These are phyloP conservation scores for Fusarium mexicanum DNA, from an alignment of 2,329 filamentous ascomycete genomes.

Conservation along the genomic window DNA sequence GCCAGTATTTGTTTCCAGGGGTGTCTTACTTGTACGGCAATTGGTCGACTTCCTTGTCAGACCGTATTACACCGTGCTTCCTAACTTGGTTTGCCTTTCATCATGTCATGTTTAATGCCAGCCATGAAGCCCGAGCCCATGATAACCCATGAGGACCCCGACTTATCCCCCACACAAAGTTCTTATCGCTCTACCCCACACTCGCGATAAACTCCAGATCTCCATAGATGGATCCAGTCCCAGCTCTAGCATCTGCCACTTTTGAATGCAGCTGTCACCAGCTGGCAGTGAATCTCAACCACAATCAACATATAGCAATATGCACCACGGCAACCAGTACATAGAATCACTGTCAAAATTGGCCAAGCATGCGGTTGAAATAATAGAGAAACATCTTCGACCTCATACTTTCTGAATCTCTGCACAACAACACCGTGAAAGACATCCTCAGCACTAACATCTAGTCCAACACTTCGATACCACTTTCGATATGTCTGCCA, in stretches of 20 bases:
- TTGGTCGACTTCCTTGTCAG: neutral
- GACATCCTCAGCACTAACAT: neutral
- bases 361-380: neutral
- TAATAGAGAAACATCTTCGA: neutral
- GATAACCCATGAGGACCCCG: constrained; percentile 5
- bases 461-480: neutral
- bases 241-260: neutral
- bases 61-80: neutral
- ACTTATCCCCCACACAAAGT: constrained; percentile 27
- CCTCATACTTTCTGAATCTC: neutral
- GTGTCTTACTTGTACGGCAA: neutral
- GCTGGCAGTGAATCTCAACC: constrained; percentile 15
- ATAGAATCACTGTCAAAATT: neutral
- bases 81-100: neutral
- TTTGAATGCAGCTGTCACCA: constrained; percentile 4
- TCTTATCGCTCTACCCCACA: constrained; percentile 39
- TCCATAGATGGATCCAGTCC: constrained; percentile 12
- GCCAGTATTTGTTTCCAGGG: constrained; percentile 5
- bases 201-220: constrained; percentile 28
- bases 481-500: constrained; percentile 38
- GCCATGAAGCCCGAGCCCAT: neutral
- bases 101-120: neutral
- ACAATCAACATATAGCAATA: neutral
- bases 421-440: neutral
- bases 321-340: constrained; percentile 4